A percentile compares a stretch with the other conserved stretches of the same genome.
These are phyloP conservation scores for Chlorella sorokiniana DNA, from an alignment of 139 green algal species.

Conservation along the genomic window DNA sequence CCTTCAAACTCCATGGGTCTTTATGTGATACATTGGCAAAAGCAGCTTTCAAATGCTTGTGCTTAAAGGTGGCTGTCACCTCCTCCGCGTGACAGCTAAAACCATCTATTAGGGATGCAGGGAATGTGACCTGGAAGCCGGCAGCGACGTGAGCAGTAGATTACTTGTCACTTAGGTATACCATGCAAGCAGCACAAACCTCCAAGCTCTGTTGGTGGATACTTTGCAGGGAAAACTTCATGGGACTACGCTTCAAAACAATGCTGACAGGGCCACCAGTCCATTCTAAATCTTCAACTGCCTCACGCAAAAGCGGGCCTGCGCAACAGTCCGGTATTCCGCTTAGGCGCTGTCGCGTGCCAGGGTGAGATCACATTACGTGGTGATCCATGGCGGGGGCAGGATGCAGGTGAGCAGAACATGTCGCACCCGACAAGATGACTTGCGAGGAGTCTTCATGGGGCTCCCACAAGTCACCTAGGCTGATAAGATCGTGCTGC, in stretches of 20 bases:
- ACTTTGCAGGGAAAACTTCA: slow-evolving; percentile 5
- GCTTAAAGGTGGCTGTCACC: slow-evolving; percentile 34
- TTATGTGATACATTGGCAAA: slow-evolving; percentile 35
- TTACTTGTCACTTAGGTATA: too few relatives aligned
- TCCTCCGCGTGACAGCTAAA: slow-evolving; percentile 4
- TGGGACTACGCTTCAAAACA: slow-evolving; percentile 18
- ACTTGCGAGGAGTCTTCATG: slow-evolving; percentile 27
- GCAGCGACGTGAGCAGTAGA: not conserved
- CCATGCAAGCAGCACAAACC: not conserved
- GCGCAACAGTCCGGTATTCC: too few relatives aligned
- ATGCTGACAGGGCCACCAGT: slow-evolving; percentile 26
- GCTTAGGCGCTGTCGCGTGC: too few relatives aligned
- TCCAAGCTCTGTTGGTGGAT: slow-evolving; percentile 20
- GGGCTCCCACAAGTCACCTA: slow-evolving; percentile 27
- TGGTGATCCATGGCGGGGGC: too few relatives aligned
- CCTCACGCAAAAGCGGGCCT: slow-evolving; percentile 43
- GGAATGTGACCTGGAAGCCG: slow-evolving; percentile 11
- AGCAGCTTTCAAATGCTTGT: slow-evolving; percentile 31
- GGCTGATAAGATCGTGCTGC: slow-evolving; percentile 18
- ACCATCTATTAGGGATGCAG: not conserved
- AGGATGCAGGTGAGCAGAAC: slow-evolving; percentile 9
- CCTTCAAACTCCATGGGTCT: slow-evolving; percentile 16
- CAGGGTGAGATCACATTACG: too few relatives aligned
- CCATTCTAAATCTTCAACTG: slow-evolving; percentile 46
- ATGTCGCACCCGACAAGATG: slow-evolving; percentile 8